These are phyloP conservation scores for Talaromyces marneffei DNA, from an alignment of 2,329 filamentous ascomycete species.

Conservation along the genomic window DNA sequence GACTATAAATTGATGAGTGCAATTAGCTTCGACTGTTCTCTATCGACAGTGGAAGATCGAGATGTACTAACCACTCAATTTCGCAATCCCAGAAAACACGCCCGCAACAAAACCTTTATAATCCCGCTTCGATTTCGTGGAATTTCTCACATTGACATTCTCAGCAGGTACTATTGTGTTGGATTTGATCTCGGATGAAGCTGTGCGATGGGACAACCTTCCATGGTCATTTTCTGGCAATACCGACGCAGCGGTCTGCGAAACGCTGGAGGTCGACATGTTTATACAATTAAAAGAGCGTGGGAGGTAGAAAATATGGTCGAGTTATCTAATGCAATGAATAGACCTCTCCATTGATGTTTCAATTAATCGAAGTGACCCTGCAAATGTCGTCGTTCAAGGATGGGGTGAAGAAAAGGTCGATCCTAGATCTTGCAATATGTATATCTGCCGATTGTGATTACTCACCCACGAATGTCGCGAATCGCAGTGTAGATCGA, in stretches of 20 bases:
- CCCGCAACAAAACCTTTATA: conserved; percentile 97
- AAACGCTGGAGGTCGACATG: conserved; percentile 8
- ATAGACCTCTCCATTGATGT: neutral
- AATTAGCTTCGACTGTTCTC: neutral
- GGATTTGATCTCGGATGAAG: neutral
- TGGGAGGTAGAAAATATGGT: neutral
- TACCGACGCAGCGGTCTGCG: conserved; percentile 8
- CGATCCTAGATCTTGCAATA: neutral
- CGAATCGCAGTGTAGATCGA: neutral
- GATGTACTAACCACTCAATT: conserved; percentile 63
- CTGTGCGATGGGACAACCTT: neutral
- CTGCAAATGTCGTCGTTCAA: neutral
- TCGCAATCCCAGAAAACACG: conserved; percentile 90
- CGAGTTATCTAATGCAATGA: neutral
- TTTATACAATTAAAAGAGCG: neutral
- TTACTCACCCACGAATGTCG: neutral
- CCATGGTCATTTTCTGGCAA: neutral
- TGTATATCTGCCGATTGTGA: neutral
- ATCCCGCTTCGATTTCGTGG: conserved; percentile 40
- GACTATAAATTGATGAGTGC: conserved; percentile 32
- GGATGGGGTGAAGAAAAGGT: neutral
- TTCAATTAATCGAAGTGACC: neutral
- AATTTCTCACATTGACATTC: neutral
- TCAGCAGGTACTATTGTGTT: neutral
- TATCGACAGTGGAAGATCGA: neutral